phyloP scores from a whole-genome alignment of 352 stramenopile genomes.

The Phytophthora citricola region DNA sequence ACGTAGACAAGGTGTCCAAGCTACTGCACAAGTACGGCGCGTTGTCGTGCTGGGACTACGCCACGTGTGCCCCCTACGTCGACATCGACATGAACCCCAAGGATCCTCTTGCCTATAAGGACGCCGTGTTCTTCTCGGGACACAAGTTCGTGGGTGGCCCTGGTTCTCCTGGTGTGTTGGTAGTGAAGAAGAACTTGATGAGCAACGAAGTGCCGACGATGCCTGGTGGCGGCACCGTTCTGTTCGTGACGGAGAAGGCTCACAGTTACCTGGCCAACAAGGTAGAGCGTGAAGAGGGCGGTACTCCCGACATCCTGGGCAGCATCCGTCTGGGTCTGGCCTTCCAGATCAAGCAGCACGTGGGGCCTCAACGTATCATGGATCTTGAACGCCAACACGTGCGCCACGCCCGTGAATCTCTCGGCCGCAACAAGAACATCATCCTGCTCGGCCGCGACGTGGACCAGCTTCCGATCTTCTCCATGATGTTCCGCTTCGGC shows the following conservation, averaged over 20 bases:
- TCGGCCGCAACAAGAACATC: constrained; percentile 68
- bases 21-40: constrained; percentile 93
- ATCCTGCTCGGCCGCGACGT: constrained; percentile 87
- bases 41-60: constrained; percentile 96
- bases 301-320: constrained; percentile 95
- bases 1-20: constrained; percentile 90
- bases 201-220: constrained; percentile 62
- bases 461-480: constrained; percentile 93
- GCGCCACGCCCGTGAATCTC: constrained; percentile 39
- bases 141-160: constrained; percentile 97
- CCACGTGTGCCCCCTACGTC: constrained; percentile 93
- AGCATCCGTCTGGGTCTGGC: constrained; percentile 93
- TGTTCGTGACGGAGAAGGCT: constrained; percentile 65
- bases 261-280: constrained; percentile 82
- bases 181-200: constrained; percentile 94
- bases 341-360: constrained; percentile 89
- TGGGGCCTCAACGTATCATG: constrained; percentile 64
- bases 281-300: constrained; percentile 93
- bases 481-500: constrained; percentile 92
- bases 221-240: constrained; percentile 55
- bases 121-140: constrained; percentile 95
- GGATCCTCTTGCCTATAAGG: constrained; percentile 66
- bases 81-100: constrained; percentile 97
- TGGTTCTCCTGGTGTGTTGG: constrained; percentile 92
- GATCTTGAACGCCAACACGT: constrained; percentile 55